Evolutionary conservation across 1,284 basidiomycete genomes (phyloP).

Genomic region (Ustilago cynodontis): DNA sequence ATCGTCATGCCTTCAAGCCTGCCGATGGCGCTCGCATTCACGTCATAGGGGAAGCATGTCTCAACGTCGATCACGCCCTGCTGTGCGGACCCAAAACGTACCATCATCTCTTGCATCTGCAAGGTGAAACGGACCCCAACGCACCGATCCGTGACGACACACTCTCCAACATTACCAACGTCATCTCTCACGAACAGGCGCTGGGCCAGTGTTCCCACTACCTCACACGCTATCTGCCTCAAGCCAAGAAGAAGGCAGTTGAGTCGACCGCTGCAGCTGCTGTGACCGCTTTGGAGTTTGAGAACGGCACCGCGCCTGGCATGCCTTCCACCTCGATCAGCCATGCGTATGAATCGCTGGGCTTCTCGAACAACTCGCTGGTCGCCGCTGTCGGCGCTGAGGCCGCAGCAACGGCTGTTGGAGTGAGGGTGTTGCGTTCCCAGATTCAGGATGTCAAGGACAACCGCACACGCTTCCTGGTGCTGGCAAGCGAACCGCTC

Average conservation of each 20-base stretch:
- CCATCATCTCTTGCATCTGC: conserved; percentile 44
- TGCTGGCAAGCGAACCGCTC: conserved; percentile 46
- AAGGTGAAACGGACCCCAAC: conserved; percentile 37
- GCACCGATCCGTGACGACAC: conserved; percentile 44
- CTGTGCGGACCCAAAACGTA: conserved; percentile 53
- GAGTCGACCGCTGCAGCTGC: conserved; percentile 52
- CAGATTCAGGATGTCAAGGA: conserved; percentile 47
- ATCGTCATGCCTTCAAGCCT: conserved; percentile 36
- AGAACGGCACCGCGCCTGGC: conserved; percentile 46
- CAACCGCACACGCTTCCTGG: conserved; percentile 51
- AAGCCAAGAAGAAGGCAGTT: conserved; percentile 47
- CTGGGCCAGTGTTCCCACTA: conserved; percentile 50
- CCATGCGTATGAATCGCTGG: conserved; percentile 38
- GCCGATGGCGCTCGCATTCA: conserved; percentile 33
- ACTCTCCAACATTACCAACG: conserved; percentile 52
- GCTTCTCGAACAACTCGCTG: conserved; percentile 41
- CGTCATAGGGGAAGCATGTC: conserved; percentile 44
- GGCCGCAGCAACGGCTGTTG: conserved; percentile 23
- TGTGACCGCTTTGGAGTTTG: conserved; percentile 45
- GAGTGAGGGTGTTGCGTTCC: conserved; percentile 37
- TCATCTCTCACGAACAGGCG: conserved; percentile 56
- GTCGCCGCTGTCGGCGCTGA: conserved; percentile 47
- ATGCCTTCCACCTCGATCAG: conserved; percentile 25
- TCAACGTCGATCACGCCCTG: conserved; percentile 46
- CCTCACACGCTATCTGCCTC: conserved; percentile 46